Percentiles rank a stretch among this genome's conserved stretches.
Conservation (phyloP, 2,329 filamentous ascomycete genomes). For the Xylariaceae sp. region DNA sequence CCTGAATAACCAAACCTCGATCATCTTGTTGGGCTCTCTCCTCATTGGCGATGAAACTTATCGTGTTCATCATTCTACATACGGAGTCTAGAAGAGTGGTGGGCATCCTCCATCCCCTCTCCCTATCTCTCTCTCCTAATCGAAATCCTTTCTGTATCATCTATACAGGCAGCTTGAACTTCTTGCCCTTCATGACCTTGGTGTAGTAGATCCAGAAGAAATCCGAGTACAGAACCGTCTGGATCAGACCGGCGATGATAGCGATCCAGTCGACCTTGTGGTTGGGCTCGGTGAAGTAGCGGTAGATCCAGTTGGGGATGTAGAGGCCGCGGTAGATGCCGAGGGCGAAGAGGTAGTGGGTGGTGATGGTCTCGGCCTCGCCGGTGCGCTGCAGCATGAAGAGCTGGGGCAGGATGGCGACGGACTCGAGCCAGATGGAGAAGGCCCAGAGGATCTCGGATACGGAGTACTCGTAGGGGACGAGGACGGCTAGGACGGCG, state of each 20-base stretch:
- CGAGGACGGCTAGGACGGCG: conserved; percentile 71
- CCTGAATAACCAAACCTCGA: no score
- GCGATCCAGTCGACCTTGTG: conserved; percentile 81
- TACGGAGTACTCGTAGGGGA: conserved; percentile 79
- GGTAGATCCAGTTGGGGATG: conserved; percentile 97
- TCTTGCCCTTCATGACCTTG: conserved; percentile 86
- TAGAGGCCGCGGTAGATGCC: conserved; percentile 90
- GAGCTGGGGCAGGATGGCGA: conserved; percentile 93
- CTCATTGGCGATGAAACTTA: no score
- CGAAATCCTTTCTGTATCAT: no score
- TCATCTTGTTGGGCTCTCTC: no score
- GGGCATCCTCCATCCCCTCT: no score
- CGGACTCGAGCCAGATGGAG: conserved; percentile 95
- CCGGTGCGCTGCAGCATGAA: conserved; percentile 98
- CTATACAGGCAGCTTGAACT: conserved; percentile 81
- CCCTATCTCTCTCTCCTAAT: no score
- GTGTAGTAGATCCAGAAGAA: conserved; percentile 99
- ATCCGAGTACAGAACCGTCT: conserved; percentile 95
- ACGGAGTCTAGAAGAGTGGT: no score
- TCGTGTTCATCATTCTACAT: no score
- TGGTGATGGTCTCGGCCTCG: conserved; percentile 98
- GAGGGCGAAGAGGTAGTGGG: conserved; percentile 92
- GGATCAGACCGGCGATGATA: conserved; percentile 81
- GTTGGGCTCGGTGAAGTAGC: conserved; percentile 70
- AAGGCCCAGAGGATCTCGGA: conserved; percentile 95